Conservation (phyloP, 352 stramenopile species). For the Saprolegnia parasitica region DNA sequence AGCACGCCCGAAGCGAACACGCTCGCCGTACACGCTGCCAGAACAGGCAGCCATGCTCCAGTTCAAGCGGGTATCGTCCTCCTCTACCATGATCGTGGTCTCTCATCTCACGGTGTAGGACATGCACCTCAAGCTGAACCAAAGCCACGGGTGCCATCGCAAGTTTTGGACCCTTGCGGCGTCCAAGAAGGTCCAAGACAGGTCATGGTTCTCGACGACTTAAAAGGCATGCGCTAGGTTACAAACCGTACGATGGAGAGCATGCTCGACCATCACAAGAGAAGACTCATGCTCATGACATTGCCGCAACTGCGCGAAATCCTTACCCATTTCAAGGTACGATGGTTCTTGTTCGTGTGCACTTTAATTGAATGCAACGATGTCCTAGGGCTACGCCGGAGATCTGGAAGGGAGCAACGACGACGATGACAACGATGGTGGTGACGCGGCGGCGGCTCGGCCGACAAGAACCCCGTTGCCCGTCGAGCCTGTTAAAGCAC, state of each 20-base stretch:
- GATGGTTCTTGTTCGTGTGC: background rate
- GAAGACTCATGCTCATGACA: conserved; percentile 5
- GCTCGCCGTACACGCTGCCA: background rate
- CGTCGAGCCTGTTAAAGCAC: too few species aligned
- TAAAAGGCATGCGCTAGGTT: background rate
- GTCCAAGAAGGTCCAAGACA: background rate
- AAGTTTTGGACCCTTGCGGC: conserved; percentile 18
- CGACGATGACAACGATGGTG: background rate
- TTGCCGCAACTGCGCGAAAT: background rate
- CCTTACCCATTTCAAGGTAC: conserved; percentile 11
- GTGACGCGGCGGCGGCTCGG: background rate
- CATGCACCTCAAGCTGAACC: too few species aligned
- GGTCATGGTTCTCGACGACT: background rate
- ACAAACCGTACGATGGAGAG: conserved; percentile 8
- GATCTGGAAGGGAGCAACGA: too few species aligned
- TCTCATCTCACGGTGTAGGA: too few species aligned
- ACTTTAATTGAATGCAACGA: background rate
- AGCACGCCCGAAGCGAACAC: background rate
- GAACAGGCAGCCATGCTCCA: conserved; percentile 23
- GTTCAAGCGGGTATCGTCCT: background rate
- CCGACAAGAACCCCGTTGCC: background rate
- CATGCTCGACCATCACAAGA: conserved; percentile 25
- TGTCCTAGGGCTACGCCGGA: background rate
- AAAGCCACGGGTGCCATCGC: background rate
- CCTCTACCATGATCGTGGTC: too few species aligned